These are phyloP conservation scores for Aspergillus udagawae DNA, from an alignment of 2,329 filamentous ascomycete genomes.

Conservation along the genomic window DNA sequence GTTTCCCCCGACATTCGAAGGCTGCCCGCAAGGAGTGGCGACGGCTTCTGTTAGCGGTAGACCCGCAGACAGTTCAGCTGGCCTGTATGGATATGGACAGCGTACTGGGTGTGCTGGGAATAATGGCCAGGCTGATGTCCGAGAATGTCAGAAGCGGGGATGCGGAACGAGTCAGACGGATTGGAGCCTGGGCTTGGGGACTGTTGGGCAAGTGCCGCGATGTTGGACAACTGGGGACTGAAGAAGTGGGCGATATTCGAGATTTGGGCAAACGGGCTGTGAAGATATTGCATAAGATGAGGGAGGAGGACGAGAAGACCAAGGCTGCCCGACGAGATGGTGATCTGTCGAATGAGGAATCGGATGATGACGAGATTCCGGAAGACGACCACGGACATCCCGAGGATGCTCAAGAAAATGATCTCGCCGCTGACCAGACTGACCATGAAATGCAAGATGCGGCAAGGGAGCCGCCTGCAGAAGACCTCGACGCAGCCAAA, in stretches of 20 bases:
- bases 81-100: slow-evolving; percentile 56
- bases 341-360: slow-evolving; percentile 21
- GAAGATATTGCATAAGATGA: slow-evolving; percentile 43
- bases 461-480: slow-evolving; percentile 11
- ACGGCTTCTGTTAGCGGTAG: slow-evolving; percentile 32
- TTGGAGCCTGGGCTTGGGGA: slow-evolving; percentile 82
- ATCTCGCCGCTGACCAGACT: background rate
- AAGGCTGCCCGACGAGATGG: slow-evolving; percentile 30
- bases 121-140: slow-evolving; percentile 55
- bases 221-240: slow-evolving; percentile 68
- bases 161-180: slow-evolving; percentile 58
- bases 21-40: slow-evolving; percentile 56
- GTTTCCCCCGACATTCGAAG: slow-evolving; percentile 52
- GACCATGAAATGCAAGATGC: slow-evolving; percentile 17
- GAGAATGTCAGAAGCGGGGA: slow-evolving; percentile 61
- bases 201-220: slow-evolving; percentile 72
- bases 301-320: slow-evolving; percentile 38
- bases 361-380: slow-evolving; percentile 11
- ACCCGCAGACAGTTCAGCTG: slow-evolving; percentile 49
- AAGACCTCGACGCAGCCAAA: slow-evolving; percentile 48
- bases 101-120: slow-evolving; percentile 61
- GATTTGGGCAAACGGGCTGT: slow-evolving; percentile 75
- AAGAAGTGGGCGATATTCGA: slow-evolving; percentile 70
- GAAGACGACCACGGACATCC: background rate
- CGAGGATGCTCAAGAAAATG: slow-evolving; percentile 2